phyloP scores from a whole-genome alignment of 495 filamentous ascomycete species.

The Hypoxylon lenormandii region DNA sequence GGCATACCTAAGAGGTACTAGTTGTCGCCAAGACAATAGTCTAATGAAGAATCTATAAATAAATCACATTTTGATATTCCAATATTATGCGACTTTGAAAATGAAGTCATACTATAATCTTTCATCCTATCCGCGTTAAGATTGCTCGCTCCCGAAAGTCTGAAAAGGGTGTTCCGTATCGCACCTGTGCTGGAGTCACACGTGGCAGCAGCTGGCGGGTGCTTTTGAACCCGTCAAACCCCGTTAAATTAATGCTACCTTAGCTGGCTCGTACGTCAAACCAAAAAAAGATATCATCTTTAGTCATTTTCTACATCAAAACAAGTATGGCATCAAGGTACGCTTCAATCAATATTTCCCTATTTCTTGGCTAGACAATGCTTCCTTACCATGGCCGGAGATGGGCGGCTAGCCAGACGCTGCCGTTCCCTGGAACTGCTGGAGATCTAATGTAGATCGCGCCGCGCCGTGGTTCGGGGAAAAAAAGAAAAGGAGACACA shows the following conservation, averaged over 20 bases:
- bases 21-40: too few relatives aligned
- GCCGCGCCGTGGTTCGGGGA: constrained; percentile 9
- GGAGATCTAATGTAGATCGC: constrained; percentile 28
- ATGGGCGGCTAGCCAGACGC: constrained; percentile 4
- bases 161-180: background rate
- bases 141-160: background rate
- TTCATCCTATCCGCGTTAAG: background rate
- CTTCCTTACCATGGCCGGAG: constrained; percentile 12
- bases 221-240: constrained; percentile 26
- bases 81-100: too few relatives aligned
- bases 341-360: background rate
- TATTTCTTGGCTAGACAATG: background rate
- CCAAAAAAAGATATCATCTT: constrained; percentile 1
- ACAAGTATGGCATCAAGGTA: constrained; percentile 48
- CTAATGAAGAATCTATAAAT: too few relatives aligned
- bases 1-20: too few relatives aligned
- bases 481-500: constrained; percentile 11
- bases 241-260: constrained; percentile 28
- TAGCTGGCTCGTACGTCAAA: constrained; percentile 8
- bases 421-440: constrained; percentile 16
- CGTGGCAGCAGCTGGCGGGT: constrained; percentile 43
- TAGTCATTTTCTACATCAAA: background rate
- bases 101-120: background rate
- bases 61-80: too few relatives aligned
- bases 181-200: constrained; percentile 16